Base-by-base conservation (phyloP, 495 filamentous ascomycete species). In the Lineolata rhizophorae region DNA sequence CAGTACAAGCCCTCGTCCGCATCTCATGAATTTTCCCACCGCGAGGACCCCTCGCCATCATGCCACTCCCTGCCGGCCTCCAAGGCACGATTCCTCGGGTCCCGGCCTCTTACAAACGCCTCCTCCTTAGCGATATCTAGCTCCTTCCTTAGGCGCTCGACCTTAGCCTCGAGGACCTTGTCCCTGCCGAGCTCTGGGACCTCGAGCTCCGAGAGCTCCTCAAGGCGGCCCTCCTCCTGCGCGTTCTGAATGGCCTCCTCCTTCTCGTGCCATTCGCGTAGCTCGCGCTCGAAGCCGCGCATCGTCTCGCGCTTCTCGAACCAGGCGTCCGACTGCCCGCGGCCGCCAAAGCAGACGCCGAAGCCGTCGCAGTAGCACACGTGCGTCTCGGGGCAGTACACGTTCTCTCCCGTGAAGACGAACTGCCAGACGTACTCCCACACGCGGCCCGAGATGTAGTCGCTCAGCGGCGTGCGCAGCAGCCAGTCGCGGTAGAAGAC, bases 381-480 rank as follows among this genome's bases (percentile, higher is more conserved):
- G 42, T 70, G 62, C 50, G 74, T 65, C 14, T 54, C 54, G 9
- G 73, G 71, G 43, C 77, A 83, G 25, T 62, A 47, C 5, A 67
- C 53, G 4, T 60, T 53, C 19, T 67, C 28, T 5, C 45, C 42
- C 2, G 62, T 62, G 39, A 80, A 81, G n/a, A 80, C 51, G 37
- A 60, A 72, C 35, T 73, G 72, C 71, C 72, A 83, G 3, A 74
- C 52, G 46, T 82, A 80, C 54, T 81, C 76, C 65, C 70, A 76
- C 6, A 78, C 61, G 15, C 76, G 62, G 3, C 76, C 76, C 2
- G 69, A 62, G 27, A 82, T 59, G 38, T 65, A 70, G 45, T 82
- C 72, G 35, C 59, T 61, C 20, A 70, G 46, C 22, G 62, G 55
- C 11, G 69, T 76, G 24, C 57, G 55, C 19, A 79, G 43, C 18